phyloP scores from a whole-genome alignment of 805 yeast genomes.

The Candida manassasensis region DNA sequence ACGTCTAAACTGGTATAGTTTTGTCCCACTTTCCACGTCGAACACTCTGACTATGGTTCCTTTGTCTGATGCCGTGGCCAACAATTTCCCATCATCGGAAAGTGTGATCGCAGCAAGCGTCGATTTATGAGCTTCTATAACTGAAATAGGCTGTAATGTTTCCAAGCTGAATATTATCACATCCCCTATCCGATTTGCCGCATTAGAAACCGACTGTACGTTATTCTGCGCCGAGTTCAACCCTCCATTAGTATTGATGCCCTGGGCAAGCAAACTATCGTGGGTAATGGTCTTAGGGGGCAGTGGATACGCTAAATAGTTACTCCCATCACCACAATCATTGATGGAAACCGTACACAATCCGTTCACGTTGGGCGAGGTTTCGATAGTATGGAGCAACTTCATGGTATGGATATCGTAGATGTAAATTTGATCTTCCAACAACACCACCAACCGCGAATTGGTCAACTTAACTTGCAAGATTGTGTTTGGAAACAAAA shows the following conservation, averaged over 20 bases:
- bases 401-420: slow-evolving; percentile 39
- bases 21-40: slow-evolving; percentile 57
- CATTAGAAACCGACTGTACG: slow-evolving; percentile 35
- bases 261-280: slow-evolving; percentile 37
- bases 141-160: slow-evolving; percentile 69
- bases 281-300: slow-evolving; percentile 57
- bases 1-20: slow-evolving; percentile 69
- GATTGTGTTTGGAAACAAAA: slow-evolving; percentile 39
- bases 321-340: slow-evolving; percentile 36
- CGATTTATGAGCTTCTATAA: slow-evolving; percentile 82
- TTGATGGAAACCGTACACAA: slow-evolving; percentile 52
- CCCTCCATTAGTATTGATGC: slow-evolving; percentile 40
- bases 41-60: slow-evolving; percentile 90
- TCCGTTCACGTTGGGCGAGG: slow-evolving; percentile 44
- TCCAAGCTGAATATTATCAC: slow-evolving; percentile 77
- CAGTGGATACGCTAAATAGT: slow-evolving; percentile 68
- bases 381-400: slow-evolving; percentile 41
- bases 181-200: slow-evolving; percentile 54
- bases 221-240: slow-evolving; percentile 34
- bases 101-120: slow-evolving; percentile 64
- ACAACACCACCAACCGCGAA: slow-evolving; percentile 29
- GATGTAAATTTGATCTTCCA: slow-evolving; percentile 42
- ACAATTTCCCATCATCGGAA: slow-evolving; percentile 68
- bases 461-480: slow-evolving; percentile 35
- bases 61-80: slow-evolving; percentile 85